A percentile compares a stretch with the other conserved stretches of the same genome.
These are phyloP conservation scores for Trametes polyzona DNA, from an alignment of 1,284 basidiomycete species.

Conservation along the genomic window DNA sequence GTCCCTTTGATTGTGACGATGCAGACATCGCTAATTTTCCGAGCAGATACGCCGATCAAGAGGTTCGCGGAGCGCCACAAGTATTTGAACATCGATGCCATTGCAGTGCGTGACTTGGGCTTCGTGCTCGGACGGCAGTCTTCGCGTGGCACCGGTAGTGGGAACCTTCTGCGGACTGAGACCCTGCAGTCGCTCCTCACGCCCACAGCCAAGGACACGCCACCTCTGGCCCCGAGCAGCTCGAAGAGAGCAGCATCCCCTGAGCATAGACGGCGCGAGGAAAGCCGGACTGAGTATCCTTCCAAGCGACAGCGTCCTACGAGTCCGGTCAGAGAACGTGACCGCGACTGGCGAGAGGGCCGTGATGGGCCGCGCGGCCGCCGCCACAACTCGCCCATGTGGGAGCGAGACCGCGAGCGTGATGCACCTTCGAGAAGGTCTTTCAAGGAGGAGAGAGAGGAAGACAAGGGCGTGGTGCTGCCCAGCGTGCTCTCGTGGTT, in stretches of 20 bases:
- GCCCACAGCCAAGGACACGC: slow-evolving; percentile 26
- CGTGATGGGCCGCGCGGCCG: slow-evolving; percentile 51
- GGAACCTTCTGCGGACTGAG: slow-evolving; percentile 49
- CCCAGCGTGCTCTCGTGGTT: slow-evolving; percentile 83
- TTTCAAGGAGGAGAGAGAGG: slow-evolving; percentile 55
- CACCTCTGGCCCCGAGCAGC: slow-evolving; percentile 15
- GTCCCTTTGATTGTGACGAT: slow-evolving; percentile 19
- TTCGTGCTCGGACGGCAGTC: slow-evolving; percentile 49
- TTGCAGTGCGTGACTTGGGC: slow-evolving; percentile 88
- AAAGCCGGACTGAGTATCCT: slow-evolving; percentile 45
- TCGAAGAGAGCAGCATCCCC: slow-evolving; percentile 56
- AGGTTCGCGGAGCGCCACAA: slow-evolving; percentile 90
- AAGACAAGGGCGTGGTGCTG: slow-evolving; percentile 56
- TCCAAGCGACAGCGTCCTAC: slow-evolving; percentile 56
- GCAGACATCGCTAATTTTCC: not conserved
- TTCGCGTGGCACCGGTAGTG: slow-evolving; percentile 26
- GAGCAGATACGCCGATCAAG: slow-evolving; percentile 84
- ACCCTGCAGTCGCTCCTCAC: slow-evolving; percentile 48
- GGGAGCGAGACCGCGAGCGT: slow-evolving; percentile 51
- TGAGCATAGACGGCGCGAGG: slow-evolving; percentile 50
- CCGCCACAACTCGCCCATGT: slow-evolving; percentile 50
- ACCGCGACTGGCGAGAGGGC: slow-evolving; percentile 43
- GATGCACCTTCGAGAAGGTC: slow-evolving; percentile 45
- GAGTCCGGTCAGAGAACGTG: slow-evolving; percentile 56
- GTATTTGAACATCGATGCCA: slow-evolving; percentile 88